phyloP scores from a whole-genome alignment of 2,329 filamentous ascomycete species.

The Onygenales sp. region DNA sequence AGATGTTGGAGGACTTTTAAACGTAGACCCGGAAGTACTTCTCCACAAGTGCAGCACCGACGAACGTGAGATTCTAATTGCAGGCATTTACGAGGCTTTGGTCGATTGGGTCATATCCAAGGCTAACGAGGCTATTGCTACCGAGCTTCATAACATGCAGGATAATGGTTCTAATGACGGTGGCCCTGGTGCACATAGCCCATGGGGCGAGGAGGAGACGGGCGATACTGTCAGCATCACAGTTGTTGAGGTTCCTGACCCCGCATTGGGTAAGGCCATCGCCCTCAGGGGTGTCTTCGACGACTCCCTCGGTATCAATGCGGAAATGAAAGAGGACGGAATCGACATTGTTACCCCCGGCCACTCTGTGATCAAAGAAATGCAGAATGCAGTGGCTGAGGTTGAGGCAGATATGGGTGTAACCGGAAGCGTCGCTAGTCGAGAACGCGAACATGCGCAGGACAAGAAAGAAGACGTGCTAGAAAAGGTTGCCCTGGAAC shows the following conservation, averaged over 20 bases:
- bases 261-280: slow-evolving; percentile 75
- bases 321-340: slow-evolving; percentile 94
- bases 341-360: slow-evolving; percentile 64
- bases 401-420: slow-evolving; percentile 73
- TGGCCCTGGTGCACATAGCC: slow-evolving; percentile 50
- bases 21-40: slow-evolving; percentile 76
- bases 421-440: slow-evolving; percentile 54
- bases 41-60: slow-evolving; percentile 69
- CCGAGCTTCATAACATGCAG: slow-evolving; percentile 60
- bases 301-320: slow-evolving; percentile 83
- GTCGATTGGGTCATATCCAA: slow-evolving; percentile 91
- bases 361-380: slow-evolving; percentile 78
- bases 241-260: slow-evolving; percentile 73
- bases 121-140: slow-evolving; percentile 74
- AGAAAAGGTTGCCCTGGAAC: slow-evolving; percentile 76
- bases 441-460: slow-evolving; percentile 66
- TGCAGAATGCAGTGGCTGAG: slow-evolving; percentile 70
- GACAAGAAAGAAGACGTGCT: slow-evolving; percentile 76
- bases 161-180: slow-evolving; percentile 58
- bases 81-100: slow-evolving; percentile 81
- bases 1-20: slow-evolving; percentile 77
- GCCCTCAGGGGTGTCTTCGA: slow-evolving; percentile 87
- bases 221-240: slow-evolving; percentile 84
- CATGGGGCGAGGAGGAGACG: slow-evolving; percentile 59
- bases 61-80: slow-evolving; percentile 73